These are phyloP conservation scores for Neurospora sp. DNA, from an alignment of 495 filamentous ascomycete species.

Conservation along the genomic window DNA sequence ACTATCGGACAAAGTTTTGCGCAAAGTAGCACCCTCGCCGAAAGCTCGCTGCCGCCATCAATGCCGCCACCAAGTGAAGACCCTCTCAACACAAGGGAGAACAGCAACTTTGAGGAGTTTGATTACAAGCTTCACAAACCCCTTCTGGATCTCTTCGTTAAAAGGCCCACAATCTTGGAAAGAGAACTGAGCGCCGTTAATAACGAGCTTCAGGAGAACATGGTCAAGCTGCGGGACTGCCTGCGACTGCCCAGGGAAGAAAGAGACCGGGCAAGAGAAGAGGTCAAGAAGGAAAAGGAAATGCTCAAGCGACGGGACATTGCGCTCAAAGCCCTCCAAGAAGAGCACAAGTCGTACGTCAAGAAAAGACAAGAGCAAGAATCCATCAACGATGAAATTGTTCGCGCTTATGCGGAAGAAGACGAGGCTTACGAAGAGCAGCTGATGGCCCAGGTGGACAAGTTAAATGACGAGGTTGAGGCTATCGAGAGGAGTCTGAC, in stretches of 20 bases:
- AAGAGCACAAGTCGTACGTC: slow-evolving; percentile 19
- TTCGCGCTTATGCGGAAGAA: slow-evolving; percentile 26
- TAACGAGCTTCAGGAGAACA: slow-evolving; percentile 21
- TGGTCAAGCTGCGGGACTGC: slow-evolving; percentile 4
- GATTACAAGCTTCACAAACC: slow-evolving; percentile 15
- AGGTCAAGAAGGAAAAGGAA: slow-evolving; percentile 21
- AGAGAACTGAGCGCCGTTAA: slow-evolving; percentile 16
- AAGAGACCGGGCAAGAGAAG: slow-evolving; percentile 24
- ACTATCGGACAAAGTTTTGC: neutral
- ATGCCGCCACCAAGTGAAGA: neutral
- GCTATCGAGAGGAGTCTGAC: slow-evolving; percentile 19
- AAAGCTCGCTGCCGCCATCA: neutral
- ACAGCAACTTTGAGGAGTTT: neutral
- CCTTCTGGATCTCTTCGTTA: slow-evolving; percentile 24
- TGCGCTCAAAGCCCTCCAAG: slow-evolving; percentile 18
- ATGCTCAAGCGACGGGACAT: neutral
- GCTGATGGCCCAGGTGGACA: slow-evolving; percentile 17
- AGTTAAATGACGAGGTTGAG: slow-evolving; percentile 21
- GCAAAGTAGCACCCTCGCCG: neutral
- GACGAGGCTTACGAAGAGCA: slow-evolving; percentile 31
- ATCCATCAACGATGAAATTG: slow-evolving; percentile 24
- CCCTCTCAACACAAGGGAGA: neutral
- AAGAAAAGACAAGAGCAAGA: slow-evolving; percentile 23
- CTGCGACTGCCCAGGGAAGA: slow-evolving; percentile 16
- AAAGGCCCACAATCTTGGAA: slow-evolving; percentile 23